Evolutionary conservation across 768 basidiomycete genomes (phyloP).

Genomic region (Leccinum pellstonianum): DNA sequence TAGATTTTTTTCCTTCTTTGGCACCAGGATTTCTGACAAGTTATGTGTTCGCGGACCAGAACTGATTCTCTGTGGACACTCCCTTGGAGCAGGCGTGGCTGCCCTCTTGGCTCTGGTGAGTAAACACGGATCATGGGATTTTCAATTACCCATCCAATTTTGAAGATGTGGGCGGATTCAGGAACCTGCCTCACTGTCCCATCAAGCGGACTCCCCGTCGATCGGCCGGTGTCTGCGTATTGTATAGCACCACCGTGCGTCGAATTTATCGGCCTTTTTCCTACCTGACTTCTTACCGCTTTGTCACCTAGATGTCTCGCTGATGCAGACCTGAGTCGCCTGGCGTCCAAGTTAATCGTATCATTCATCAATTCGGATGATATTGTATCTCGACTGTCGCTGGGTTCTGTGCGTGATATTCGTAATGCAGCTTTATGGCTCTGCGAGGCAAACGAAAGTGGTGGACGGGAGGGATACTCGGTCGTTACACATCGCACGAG

Average conservation of each 20-base stretch:
- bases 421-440: slow-evolving; percentile 75
- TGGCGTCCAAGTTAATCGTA: slow-evolving; percentile 62
- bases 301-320: slow-evolving; percentile 50
- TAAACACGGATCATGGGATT: slow-evolving; percentile 2
- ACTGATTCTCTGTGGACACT: slow-evolving; percentile 78
- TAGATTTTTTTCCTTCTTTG: slow-evolving; percentile 11
- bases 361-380: slow-evolving; percentile 85
- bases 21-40: background rate
- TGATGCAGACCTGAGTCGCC: slow-evolving; percentile 56
- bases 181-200: slow-evolving; percentile 66
- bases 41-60: slow-evolving; percentile 37
- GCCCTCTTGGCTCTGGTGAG: slow-evolving; percentile 69
- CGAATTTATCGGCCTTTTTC: background rate
- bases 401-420: slow-evolving; percentile 76
- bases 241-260: slow-evolving; percentile 80
- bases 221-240: slow-evolving; percentile 68
- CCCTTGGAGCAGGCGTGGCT: slow-evolving; percentile 81
- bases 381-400: slow-evolving; percentile 72
- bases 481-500: slow-evolving; percentile 48
- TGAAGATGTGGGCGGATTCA: slow-evolving; percentile 84
- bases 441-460: slow-evolving; percentile 61
- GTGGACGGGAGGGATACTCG: slow-evolving; percentile 39
- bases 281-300: background rate
- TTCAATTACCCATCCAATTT: background rate
- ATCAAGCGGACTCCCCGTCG: slow-evolving; percentile 68